Percentiles rank a stretch among this genome's conserved stretches.
Evolutionary conservation across 2,329 filamentous ascomycete species (phyloP).

Genomic region (Calonectria pteridis): DNA sequence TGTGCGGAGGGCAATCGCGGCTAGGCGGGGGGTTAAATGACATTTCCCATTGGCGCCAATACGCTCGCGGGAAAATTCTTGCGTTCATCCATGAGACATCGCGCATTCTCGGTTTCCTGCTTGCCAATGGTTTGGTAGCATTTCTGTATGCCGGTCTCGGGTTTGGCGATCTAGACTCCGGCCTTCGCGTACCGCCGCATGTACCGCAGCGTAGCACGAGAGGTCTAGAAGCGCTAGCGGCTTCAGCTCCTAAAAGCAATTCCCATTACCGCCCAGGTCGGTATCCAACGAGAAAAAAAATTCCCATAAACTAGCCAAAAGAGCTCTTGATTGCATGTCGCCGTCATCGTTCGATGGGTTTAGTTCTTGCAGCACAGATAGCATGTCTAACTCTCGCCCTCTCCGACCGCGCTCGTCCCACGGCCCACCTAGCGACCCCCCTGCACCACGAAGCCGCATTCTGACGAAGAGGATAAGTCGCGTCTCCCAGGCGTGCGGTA

Average conservation of each 20-base stretch:
- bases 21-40: neutral
- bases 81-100: neutral
- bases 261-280: neutral
- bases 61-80: neutral
- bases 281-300: neutral
- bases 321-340: neutral
- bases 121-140: neutral
- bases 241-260: conserved; percentile 5
- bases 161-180: neutral
- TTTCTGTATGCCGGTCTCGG: neutral
- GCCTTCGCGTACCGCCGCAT: neutral
- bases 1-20: neutral
- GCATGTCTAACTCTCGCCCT: conserved; percentile 3
- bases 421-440: neutral
- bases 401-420: neutral
- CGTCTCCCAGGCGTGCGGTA: neutral
- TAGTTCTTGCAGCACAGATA: neutral
- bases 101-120: neutral
- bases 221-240: neutral
- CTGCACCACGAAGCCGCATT: neutral
- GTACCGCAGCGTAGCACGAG: neutral
- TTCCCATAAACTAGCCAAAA: neutral
- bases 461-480: neutral
- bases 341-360: neutral
- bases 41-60: neutral